These are phyloP conservation scores for Byssochlamys sp. DNA, from an alignment of 2,329 filamentous ascomycete genomes.

Conservation along the genomic window DNA sequence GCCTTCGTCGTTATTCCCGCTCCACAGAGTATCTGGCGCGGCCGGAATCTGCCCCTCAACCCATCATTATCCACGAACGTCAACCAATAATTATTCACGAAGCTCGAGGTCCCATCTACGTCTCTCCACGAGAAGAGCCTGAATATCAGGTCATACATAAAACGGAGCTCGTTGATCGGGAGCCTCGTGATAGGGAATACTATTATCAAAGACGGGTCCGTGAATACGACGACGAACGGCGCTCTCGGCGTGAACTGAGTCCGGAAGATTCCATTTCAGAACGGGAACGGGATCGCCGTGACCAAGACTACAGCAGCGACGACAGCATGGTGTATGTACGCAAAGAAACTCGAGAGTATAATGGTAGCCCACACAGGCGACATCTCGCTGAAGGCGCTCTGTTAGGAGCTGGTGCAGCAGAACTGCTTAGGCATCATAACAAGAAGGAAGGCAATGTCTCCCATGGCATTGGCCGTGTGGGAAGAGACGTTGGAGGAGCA, in stretches of 20 bases:
- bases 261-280: conserved; percentile 47
- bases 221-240: conserved; percentile 44
- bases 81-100: conserved; percentile 49
- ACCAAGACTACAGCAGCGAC: conserved; percentile 46
- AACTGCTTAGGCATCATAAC: conserved; percentile 49
- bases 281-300: conserved; percentile 32
- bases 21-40: conserved; percentile 45
- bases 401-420: conserved; percentile 51
- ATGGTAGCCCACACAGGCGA: conserved; percentile 41
- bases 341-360: conserved; percentile 37
- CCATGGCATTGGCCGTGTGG: conserved; percentile 39
- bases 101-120: conserved; percentile 42
- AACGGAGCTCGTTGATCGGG: conserved; percentile 41
- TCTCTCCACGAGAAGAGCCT: conserved; percentile 42
- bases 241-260: conserved; percentile 38
- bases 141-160: conserved; percentile 53
- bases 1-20: conserved; percentile 44
- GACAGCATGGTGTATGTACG: conserved; percentile 54
- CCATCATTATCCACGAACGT: conserved; percentile 44
- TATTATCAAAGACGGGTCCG: conserved; percentile 51
- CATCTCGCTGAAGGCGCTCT: conserved; percentile 55
- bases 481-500: conserved; percentile 49
- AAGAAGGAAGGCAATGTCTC: conserved; percentile 49
- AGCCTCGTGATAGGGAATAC: conserved; percentile 50
- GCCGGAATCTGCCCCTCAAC: conserved; percentile 35